Base-by-base conservation (phyloP, 2,329 filamentous ascomycete genomes). In the Ramularia endophylla region DNA sequence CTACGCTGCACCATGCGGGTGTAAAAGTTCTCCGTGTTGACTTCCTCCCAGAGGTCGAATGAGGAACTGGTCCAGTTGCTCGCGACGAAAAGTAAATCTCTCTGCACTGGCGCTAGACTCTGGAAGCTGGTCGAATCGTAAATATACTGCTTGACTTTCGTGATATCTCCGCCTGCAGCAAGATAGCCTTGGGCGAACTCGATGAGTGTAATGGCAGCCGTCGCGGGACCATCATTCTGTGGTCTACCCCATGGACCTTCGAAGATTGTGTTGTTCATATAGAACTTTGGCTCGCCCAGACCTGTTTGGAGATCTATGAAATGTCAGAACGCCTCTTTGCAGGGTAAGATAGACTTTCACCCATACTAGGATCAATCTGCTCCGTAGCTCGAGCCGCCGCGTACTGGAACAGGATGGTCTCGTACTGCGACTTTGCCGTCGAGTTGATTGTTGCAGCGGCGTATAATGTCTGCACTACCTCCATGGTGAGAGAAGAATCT, bases 41-140 rank as follows among this genome's bases (percentile, higher is more conserved):
- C 55, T 40, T 62, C 59, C 39, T 62, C 59, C 59, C 59, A 62
- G 0, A 62, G 41, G 36, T 61, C 59, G 35, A 55, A 62, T 13
- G 52, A 53, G 1, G 53, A 32, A 27, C 40, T 48, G 4, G 46
- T 47, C 58, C 58, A 62, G 36, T 61, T 59, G 20, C 39, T 48
- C n/a, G 56, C 57, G 3, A 61, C 58, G 38, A 58, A 62, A 11
- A 59, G 41, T 3, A 61, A 38, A 33, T 62, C 58, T 15, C 52
- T 55, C 38, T 53, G 22, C 3, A 61, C 50, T 1, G 58, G 57
- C 9, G 58, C 58, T 8, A 38, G 13, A 7, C 43, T 30, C 4
- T 52, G 56, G 35, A 51, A 53, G 18, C 40, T 44, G 1, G 42
- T 46, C 0, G 56, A 60, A 30, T 61, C 53, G 43, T 57, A 62